Conservation (phyloP, 768 basidiomycete genomes). For the Hypsizygus marmoreus region DNA sequence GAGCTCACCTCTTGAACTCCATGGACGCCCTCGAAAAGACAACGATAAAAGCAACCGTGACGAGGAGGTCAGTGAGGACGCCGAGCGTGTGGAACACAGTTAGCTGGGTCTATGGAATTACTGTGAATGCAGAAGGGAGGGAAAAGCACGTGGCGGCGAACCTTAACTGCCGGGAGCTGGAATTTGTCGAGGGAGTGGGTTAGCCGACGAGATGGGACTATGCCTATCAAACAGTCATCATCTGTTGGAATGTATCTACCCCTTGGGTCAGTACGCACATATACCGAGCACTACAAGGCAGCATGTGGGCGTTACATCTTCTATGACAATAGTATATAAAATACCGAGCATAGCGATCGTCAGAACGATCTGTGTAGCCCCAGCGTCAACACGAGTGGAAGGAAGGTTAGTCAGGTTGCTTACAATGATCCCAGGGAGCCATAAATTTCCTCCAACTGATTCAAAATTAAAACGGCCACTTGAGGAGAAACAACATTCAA, state of each 20-base stretch:
- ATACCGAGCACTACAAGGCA: too few species aligned
- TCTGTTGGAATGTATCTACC: too few species aligned
- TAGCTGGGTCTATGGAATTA: not conserved
- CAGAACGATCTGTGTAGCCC: too few species aligned
- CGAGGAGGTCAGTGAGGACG: slow-evolving; percentile 5
- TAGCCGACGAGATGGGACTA: too few species aligned
- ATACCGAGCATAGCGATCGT: too few species aligned
- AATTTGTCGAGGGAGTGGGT: not conserved
- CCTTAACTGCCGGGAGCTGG: not conserved
- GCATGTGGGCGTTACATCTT: too few species aligned
- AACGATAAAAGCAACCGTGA: slow-evolving; percentile 3
- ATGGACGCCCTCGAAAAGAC: not conserved
- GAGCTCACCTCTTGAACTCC: not conserved
- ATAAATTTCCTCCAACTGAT: not conserved
- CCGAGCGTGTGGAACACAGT: slow-evolving; percentile 3
- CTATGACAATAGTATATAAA: too few species aligned
- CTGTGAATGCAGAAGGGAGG: too few species aligned
- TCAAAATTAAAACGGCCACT: not conserved
- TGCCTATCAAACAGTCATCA: too few species aligned
- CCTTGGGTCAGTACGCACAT: too few species aligned
- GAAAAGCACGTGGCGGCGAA: not conserved
- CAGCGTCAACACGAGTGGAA: too few species aligned
- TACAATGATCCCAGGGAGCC: slow-evolving; percentile 1
- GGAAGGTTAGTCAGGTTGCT: too few species aligned
- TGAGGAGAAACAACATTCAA: not conserved